Evolutionary conservation across 176 grass and related monocot genomes (phyloP), one percentile per base, ranked within the genome.

Genomic region (Lolium perenne): DNA sequence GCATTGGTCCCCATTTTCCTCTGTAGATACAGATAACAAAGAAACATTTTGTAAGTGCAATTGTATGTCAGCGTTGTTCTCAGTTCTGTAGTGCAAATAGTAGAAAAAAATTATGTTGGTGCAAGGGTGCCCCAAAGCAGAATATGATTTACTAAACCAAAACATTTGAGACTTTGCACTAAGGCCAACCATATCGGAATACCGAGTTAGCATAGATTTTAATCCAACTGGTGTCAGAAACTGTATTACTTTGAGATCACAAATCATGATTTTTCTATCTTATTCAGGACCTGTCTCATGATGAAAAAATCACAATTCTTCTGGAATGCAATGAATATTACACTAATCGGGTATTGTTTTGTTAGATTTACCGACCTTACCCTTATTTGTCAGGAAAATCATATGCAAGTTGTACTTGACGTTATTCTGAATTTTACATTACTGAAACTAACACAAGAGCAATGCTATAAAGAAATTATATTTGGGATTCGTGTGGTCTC

Each of bases 1-100:
- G 3, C 57, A 63, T 43, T 83, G 8, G n/a, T 50, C 67, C 35
- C 38, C 10, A 75, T 84, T 63, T 86, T 69, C 45, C 57, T 85
- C 12, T 63, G 60, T 63, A 63, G 61, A 64, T 32, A 32, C 25
- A 64, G 40, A 47, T 76, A 66, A 43, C 21, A 88, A 70, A 32
- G 12, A 76, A 14, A 1, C 38, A 47, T 75, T 81, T 38, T 47
- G 32, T 35, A 35, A 35, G 32, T 35, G 32, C 32, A 35, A 35
- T 35, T 35, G 32, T 35, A 35, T 35, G 32, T 35, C 32, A 35
- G 32, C 32, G 32, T 77, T 58, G 32, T 38, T 58, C 35, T 57
- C 17, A 13, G 11, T 77, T 77, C 32, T 35, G 32, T 40, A 58
- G 55, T 21, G 32, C 2, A 1, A 13, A 18, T 38, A 58, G 29